Base-by-base conservation (phyloP, 140 eudicot genomes). In the Artemisia princeps region DNA sequence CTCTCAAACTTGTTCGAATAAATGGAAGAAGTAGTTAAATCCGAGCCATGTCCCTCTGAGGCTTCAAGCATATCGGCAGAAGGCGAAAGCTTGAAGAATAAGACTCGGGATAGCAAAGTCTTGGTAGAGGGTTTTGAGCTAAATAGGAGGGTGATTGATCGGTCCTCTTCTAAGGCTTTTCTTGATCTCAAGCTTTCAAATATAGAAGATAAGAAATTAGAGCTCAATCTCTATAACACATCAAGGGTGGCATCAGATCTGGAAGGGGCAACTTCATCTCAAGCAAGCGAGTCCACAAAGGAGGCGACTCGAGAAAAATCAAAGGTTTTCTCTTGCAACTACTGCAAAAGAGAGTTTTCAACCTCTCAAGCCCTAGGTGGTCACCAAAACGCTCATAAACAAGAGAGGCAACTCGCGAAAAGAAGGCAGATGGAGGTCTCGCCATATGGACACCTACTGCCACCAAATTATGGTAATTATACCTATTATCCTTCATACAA, bases 381-480 rank as follows among this genome's bases (percentile, higher is more conserved):
- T 60, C 90, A 84, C 71, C 90, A 84, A 45, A 84, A 84, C n/a
- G 90, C 86, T 10, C 90, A 84, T 61, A 84, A 84, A 23, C 90
- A 81, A 64, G 90, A 84, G 82, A 52, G 90, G 10, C 86, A 84
- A 7, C 46, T 78, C 9, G 82, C 82, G 12, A 84, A 84, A 55
- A 72, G 85, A 62, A 80, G 82, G 6, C 86, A 78, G 7, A 33
- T 80, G 73, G 85, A 59, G 53, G 70, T 68, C 33, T 65, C 80
- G 5, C 78, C 82, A 45, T 83, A 73, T 14, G 74, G 78, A 62
- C 78, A 73, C 68, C 78, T 65, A 13, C 42, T 61, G 56, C 70
- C 75, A 5, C 72, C 76, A 50, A 62, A 37, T 42, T 77, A 74
- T 67, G 70, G 77, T 75, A 71, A 61, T 28, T 67, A 26, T 23